Conservation (phyloP, 2,329 filamentous ascomycete genomes). For the Coleophoma eucalyptorum region DNA sequence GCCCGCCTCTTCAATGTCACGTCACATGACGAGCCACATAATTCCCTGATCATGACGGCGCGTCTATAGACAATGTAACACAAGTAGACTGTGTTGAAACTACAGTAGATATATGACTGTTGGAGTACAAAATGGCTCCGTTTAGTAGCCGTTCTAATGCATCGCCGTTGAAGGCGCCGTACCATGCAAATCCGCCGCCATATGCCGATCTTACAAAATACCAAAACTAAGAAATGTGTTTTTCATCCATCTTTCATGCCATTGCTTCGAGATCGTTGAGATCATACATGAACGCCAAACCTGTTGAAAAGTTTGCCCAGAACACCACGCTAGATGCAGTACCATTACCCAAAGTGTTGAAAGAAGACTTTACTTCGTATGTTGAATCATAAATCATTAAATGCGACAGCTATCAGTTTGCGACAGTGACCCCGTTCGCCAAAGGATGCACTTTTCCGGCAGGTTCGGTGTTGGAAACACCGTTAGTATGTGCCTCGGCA, state of each 20-base stretch:
- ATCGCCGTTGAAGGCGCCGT: conserved; percentile 6
- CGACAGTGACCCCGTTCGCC: conserved; percentile 13
- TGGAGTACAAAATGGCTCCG: no score
- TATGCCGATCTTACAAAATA: no score
- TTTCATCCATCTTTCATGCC: neutral
- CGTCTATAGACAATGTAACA: no score
- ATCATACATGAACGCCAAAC: conserved; percentile 26
- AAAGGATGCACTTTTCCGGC: conserved; percentile 11
- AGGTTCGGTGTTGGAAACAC: conserved; percentile 4
- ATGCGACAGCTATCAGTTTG: neutral
- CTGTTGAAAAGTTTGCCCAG: conserved; percentile 28
- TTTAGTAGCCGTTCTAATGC: neutral
- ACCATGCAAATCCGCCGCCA: neutral
- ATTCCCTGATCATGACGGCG: no score
- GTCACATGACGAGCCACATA: no score
- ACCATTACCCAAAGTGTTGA: conserved; percentile 6
- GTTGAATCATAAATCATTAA: conserved; percentile 28
- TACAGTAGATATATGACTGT: no score
- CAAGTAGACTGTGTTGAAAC: no score
- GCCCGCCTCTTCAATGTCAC: no score
- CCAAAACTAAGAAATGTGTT: no score
- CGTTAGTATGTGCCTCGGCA: no score
- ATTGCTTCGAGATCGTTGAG: conserved; percentile 11
- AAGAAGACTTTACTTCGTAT: conserved; percentile 12
- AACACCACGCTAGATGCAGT: conserved; percentile 29